Base-by-base conservation (phyloP, 495 filamentous ascomycete species). In the Cryomyces minteri region DNA sequence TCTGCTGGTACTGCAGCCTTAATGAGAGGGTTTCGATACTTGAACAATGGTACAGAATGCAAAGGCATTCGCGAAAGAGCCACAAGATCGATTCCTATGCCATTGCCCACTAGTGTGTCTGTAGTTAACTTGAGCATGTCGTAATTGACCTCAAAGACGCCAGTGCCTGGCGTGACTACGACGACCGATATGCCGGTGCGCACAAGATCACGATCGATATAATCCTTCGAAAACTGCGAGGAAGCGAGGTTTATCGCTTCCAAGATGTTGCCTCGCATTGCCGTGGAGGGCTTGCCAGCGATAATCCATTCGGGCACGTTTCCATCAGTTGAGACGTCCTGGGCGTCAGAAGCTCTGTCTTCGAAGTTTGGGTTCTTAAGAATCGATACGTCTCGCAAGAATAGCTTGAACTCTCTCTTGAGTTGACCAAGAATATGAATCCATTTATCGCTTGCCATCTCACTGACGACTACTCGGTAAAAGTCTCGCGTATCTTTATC, bases 161-260 rank as follows among this genome's bases (percentile, higher is more conserved):
- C 90, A 29, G 84, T 78, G 29, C 88, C 84, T 0, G 90, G 84
- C 11, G 87, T 93, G 39, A 99, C 83, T 11, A 96, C 76, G 45
- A 90, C 80, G 48, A 96, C 79, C 1, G 88, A 94, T 25, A 90
- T 82, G 5, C 92, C 92, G 0, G 88, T 96, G 45, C 88, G 75
- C 38, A 86, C 74, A 52, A 99, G 75, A 58, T 99, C 92, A 41
- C 88, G 74, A 64, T 96, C 88, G 50, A 95, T 80, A 58, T 94
- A 85, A 45, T 93, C 85, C 55, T 80, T 78, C 4, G 87, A 78
- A 55, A 88, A 83, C 50, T 92, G 77, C 12, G 81, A 81, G 1
- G 82, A 82, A 4, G 88, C 88, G 40, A 96, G 68, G 53, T 90
- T 92, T 54, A 99, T 93, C 5, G 90, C 92, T 59, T 99, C 88